A percentile compares a stretch with the other conserved stretches of the same genome.
Conservation (phyloP, 2,329 filamentous ascomycete species). For the Rhexocercosporidium sp. region DNA sequence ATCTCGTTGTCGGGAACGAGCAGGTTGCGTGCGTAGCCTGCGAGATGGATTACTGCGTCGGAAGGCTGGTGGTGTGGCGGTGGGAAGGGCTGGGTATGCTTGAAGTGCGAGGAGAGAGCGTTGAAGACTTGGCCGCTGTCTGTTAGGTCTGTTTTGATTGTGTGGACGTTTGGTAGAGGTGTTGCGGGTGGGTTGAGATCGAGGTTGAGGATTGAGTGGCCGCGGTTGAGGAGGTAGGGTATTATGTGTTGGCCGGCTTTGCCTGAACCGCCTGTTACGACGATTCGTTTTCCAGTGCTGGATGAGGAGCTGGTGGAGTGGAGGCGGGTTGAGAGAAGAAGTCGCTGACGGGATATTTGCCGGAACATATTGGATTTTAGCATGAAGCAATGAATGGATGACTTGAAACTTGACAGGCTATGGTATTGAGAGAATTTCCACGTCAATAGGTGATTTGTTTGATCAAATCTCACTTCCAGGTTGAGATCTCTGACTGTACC, state of each 20-base stretch:
- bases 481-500: too few species aligned
- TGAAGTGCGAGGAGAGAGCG: constrained; percentile 60
- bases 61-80: constrained; percentile 44
- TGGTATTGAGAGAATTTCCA: too few species aligned
- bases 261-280: not conserved
- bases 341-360: not conserved
- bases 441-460: too few species aligned
- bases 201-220: constrained; percentile 60
- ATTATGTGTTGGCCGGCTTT: constrained; percentile 52
- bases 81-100: constrained; percentile 49
- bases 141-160: constrained; percentile 60
- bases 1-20: constrained; percentile 63
- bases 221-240: constrained; percentile 53
- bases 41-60: constrained; percentile 66
- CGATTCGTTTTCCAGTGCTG: not conserved
- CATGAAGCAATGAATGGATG: too few species aligned
- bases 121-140: constrained; percentile 61
- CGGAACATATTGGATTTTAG: not conserved
- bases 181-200: constrained; percentile 52
- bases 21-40: constrained; percentile 61
- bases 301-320: not conserved
- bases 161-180: constrained; percentile 49
- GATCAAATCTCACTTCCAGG: too few species aligned
- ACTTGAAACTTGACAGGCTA: too few species aligned
- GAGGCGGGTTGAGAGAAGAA: not conserved